Evolutionary conservation across 2,329 filamentous ascomycete genomes (phyloP), one percentile per base, ranked within the genome.

Genomic region (Cladorrhinum sp.): DNA sequence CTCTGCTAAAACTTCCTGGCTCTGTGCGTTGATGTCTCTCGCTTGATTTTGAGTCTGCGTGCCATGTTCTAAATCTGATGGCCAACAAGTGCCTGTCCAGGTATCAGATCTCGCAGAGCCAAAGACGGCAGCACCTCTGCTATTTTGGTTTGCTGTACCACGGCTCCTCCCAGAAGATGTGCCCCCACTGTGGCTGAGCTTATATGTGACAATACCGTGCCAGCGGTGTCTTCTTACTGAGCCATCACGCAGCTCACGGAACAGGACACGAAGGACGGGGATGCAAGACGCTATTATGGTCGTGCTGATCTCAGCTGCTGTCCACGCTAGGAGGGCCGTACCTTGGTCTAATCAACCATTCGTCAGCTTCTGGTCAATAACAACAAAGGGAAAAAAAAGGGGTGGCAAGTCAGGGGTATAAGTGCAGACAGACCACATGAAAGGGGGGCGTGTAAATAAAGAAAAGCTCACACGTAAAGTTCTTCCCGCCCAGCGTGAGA

Each of bases 231-330:
- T 27, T n/a, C 24, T 60, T 24, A 16, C 36, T 16, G 27, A 38
- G 32, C 16, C 36, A 5, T 59, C 36, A 10, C 25, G 38, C 7
- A 64, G 50, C 38, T 59, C 51, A 8, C 55, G 51, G 49, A 62
- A 58, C 3, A 64, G 32, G 6, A 59, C 60, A 9, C 63, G 54
- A 32, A 63, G 38, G 5, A 66, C 59, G 22, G 66, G 66, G 18
- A 67, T 67, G 55, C 63, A 68, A 13, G 62, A 57, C 16, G 66
- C 65, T 51, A 67, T 65, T 38, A 67, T 66, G 23, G 66, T 68
- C 2, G 63, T 62, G 7, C 49, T 57, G 7, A 63, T 59, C 51
- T 66, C 66, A n/a, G 66, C 65, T 4, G 62, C 55, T 1, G 64
- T 59, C 65, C 66, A 68, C n/a, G 64, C 54, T 2, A 66, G 20